These are phyloP conservation scores for Lasiodiplodia sp. DNA, from an alignment of 2,329 filamentous ascomycete species.

Conservation along the genomic window DNA sequence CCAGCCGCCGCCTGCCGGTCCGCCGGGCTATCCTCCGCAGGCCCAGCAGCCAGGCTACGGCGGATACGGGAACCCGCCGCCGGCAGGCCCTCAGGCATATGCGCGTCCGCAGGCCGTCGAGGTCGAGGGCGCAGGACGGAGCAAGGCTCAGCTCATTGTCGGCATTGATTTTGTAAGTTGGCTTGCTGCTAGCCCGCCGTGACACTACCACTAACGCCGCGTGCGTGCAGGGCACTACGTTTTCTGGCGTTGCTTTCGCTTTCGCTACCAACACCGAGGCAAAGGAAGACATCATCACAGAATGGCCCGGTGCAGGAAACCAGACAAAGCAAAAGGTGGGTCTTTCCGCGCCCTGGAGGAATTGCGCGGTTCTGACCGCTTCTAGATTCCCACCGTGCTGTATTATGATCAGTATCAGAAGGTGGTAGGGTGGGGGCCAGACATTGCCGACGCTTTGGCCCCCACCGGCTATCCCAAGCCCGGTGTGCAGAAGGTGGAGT, in stretches of 20 bases:
- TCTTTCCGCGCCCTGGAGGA: not conserved
- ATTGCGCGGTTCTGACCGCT: not conserved
- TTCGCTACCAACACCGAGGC: constrained; percentile 96
- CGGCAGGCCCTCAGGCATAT: constrained; percentile 43
- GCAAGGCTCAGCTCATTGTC: constrained; percentile 96
- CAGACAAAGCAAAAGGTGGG: constrained; percentile 97
- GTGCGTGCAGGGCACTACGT: constrained; percentile 80
- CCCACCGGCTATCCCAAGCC: constrained; percentile 98
- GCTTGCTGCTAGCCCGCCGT: not conserved
- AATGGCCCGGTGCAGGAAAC: constrained; percentile 97
- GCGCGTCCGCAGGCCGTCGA: constrained; percentile 60
- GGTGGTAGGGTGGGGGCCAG: constrained; percentile 98
- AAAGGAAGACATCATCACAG: constrained; percentile 98
- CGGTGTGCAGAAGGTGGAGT: constrained; percentile 98
- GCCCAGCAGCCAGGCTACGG: constrained; percentile 40
- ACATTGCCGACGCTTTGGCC: constrained; percentile 95
- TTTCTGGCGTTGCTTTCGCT: constrained; percentile 93
- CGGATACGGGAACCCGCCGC: constrained; percentile 40
- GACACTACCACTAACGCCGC: constrained; percentile 31
- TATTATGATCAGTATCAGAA: constrained; percentile 99
- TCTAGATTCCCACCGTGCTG: constrained; percentile 96
- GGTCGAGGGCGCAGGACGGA: constrained; percentile 85
- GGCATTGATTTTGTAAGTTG: constrained; percentile 92
- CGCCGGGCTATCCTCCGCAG: constrained; percentile 48
- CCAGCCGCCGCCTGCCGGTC: constrained; percentile 42